Conservation (phyloP, 2,329 filamentous ascomycete genomes). For the Hypoxylon sp. region DNA sequence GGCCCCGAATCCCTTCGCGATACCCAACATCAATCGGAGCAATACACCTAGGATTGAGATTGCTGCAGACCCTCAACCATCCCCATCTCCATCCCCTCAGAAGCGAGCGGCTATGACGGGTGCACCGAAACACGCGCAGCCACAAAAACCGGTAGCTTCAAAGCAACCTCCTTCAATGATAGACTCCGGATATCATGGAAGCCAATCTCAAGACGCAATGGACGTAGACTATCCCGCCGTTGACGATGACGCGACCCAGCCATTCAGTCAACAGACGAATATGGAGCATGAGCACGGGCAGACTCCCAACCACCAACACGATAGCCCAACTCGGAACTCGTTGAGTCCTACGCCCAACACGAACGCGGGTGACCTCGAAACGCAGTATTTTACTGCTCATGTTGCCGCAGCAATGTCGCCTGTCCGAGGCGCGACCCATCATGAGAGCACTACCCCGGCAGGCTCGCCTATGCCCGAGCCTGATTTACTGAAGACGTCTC, state of each 20-base stretch:
- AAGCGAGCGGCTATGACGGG: slow-evolving; percentile 47
- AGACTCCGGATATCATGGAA: slow-evolving; percentile 78
- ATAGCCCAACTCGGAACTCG: slow-evolving; percentile 34
- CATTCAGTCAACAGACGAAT: slow-evolving; percentile 34
- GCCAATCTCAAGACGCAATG: slow-evolving; percentile 65
- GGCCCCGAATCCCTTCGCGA: slow-evolving; percentile 62
- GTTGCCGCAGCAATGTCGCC: slow-evolving; percentile 30
- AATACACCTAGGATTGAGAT: slow-evolving; percentile 67
- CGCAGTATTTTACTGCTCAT: slow-evolving; percentile 43
- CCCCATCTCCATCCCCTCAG: slow-evolving; percentile 42
- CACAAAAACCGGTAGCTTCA: slow-evolving; percentile 42
- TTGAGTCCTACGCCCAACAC: slow-evolving; percentile 34
- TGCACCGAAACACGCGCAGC: slow-evolving; percentile 46
- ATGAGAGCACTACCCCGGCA: slow-evolving; percentile 46
- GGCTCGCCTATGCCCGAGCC: slow-evolving; percentile 40
- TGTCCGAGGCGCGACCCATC: slow-evolving; percentile 23
- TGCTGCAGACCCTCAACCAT: slow-evolving; percentile 58
- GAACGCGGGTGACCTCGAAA: slow-evolving; percentile 34
- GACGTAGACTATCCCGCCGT: slow-evolving; percentile 44
- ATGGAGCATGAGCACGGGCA: slow-evolving; percentile 34
- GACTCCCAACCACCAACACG: slow-evolving; percentile 29
- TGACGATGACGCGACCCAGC: slow-evolving; percentile 36
- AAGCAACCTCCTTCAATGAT: slow-evolving; percentile 49
- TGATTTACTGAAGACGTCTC: slow-evolving; percentile 23
- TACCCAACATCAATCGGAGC: slow-evolving; percentile 55